Evolutionary conservation across 352 stramenopile species (phyloP), one percentile per base, ranked within the genome.

Genomic region (Globisporangium uncinulatum): DNA sequence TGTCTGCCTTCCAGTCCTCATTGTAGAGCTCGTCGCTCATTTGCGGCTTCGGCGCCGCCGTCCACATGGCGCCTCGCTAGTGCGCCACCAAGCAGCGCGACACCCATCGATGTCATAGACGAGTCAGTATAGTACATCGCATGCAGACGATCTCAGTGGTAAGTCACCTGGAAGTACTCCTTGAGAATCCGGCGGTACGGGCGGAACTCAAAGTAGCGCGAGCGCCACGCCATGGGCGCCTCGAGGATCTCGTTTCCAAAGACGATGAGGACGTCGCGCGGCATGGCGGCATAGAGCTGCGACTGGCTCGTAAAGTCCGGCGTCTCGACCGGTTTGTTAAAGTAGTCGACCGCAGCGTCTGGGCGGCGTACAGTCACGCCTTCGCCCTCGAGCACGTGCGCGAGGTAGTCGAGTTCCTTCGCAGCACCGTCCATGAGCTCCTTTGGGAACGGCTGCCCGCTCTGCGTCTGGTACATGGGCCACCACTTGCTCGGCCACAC

Each of bases 1-100:
- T 76, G 45, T 90, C 79, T 19, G 77, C 83, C 63, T 91, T 60
- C 82, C 86, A 96, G 68, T 92, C 61, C 15, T 92, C 74, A 55
- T 96, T 89, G 73, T 95, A 96, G 9, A 96, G 70, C 61, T 91
- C 85, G 59, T 95, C 83, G 58, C 83, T 92, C 87, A 96, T 95
- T 56, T 93, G 80, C 8, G 86, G 87, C 71, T 96, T 96, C 24
- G 87, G 86, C 17, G 87, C 87, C 21, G 87, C 84, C 36, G 84
- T 95, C 86, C 87, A 96, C 71, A 89, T 91, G 50, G 79, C 87
- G 51, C 87, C 87, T 69, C 86, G 61, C 66, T 87, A 47, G 51
- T n/a, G 21, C 11, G 17, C 9, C 19, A 61, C 39, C 37, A 55
- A 14, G 9, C 19, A 48, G 19, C 11, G 34, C 34, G 34, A 39